A percentile compares a stretch with the other conserved stretches of the same genome.
These are phyloP conservation scores for Aspergillus avenaceus DNA, from an alignment of 495 filamentous ascomycete species.

Conservation along the genomic window DNA sequence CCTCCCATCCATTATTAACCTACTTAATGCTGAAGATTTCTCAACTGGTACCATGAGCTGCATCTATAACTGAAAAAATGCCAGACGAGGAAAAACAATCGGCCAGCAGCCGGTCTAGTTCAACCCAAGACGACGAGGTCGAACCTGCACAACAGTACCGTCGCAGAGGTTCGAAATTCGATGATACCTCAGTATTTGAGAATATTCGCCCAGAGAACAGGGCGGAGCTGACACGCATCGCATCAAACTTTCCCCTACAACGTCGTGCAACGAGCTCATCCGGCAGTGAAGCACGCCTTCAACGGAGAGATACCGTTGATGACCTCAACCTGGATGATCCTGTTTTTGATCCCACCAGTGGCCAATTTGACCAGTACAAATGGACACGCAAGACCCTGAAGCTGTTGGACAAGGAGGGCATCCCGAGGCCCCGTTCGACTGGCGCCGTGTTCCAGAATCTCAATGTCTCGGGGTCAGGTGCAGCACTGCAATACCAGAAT, in stretches of 20 bases:
- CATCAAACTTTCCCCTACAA: constrained; percentile 34
- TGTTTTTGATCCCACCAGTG: constrained; percentile 50
- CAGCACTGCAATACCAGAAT: constrained; percentile 53
- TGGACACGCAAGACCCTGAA: constrained; percentile 51
- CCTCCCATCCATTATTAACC: too few relatives aligned
- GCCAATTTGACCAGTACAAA: constrained; percentile 54
- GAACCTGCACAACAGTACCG: constrained; percentile 10
- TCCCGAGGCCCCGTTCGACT: constrained; percentile 31
- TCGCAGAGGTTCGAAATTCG: constrained; percentile 13
- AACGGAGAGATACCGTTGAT: constrained; percentile 42
- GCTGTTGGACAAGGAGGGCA: constrained; percentile 39
- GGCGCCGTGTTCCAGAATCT: constrained; percentile 50
- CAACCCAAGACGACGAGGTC: constrained; percentile 12
- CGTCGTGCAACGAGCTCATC: constrained; percentile 20
- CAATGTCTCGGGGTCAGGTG: constrained; percentile 50
- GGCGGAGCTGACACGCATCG: constrained; percentile 33
- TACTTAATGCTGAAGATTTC: too few relatives aligned
- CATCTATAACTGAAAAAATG: neutral
- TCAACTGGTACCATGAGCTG: too few relatives aligned
- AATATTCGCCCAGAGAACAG: constrained; percentile 32
- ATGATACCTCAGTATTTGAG: constrained; percentile 27
- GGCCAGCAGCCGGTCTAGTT: neutral
- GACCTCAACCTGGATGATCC: constrained; percentile 44
- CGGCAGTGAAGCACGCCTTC: constrained; percentile 20
- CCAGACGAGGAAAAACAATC: neutral